phyloP scores from a whole-genome alignment of 805 yeast genomes.

The Saturnispora zaruensis region DNA sequence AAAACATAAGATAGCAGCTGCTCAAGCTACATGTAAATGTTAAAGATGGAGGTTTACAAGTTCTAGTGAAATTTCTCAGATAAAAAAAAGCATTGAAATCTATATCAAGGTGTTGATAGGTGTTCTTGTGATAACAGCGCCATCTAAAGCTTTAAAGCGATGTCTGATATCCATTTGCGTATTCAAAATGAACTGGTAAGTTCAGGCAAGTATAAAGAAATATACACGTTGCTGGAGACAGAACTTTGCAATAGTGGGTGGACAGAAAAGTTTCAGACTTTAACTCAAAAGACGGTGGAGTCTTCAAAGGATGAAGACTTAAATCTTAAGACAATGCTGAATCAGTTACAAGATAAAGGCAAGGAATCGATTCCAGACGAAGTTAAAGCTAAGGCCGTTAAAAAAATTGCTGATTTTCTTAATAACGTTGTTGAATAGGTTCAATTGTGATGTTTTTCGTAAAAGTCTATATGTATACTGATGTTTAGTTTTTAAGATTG shows the following conservation, averaged over 20 bases:
- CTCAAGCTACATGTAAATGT: background rate
- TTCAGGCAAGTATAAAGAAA: conserved; percentile 74
- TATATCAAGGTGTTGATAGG: background rate
- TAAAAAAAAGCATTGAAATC: background rate
- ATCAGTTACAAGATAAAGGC: conserved; percentile 56
- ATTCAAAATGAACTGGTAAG: conserved; percentile 64
- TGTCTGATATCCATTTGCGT: conserved; percentile 37
- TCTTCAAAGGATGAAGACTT: conserved; percentile 16
- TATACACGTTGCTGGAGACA: conserved; percentile 53
- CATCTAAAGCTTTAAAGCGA: conserved; percentile 8
- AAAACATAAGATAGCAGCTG: background rate
- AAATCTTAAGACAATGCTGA: conserved; percentile 45
- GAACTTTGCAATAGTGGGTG: conserved; percentile 74
- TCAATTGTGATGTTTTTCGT: background rate
- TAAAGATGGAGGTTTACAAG: background rate
- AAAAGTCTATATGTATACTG: too few relatives aligned
- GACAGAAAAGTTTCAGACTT: conserved; percentile 62
- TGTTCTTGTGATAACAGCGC: background rate
- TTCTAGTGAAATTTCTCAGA: background rate
- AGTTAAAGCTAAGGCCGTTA: conserved; percentile 51
- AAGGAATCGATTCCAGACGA: conserved; percentile 58
- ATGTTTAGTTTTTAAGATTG: background rate
- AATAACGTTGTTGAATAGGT: conserved; percentile 37
- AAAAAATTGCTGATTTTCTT: conserved; percentile 50
- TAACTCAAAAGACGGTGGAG: conserved; percentile 41